Base-by-base conservation (phyloP, 192 early-diverging fungal genomes). In the Paraglomus occultum region DNA sequence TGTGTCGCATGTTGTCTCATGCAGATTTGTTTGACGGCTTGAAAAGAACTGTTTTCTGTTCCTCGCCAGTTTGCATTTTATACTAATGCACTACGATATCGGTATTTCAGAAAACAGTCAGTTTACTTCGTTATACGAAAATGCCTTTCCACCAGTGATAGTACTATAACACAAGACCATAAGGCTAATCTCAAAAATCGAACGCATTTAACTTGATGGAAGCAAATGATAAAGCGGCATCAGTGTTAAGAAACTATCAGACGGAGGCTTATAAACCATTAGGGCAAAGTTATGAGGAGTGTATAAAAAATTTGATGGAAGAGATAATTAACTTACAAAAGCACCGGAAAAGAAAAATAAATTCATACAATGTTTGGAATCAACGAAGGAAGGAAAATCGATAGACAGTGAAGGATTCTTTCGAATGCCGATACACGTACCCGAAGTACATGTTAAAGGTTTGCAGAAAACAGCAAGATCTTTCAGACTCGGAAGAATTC, bases 401-500 rank as follows among this genome's bases (percentile, higher is more conserved):
- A n/a, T n/a, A n/a, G n/a, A n/a, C n/a, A n/a, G n/a, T 8, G 5
- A 8, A 39, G 57, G 6, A 59, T 8, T 40, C 31, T 17, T 23
- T 40, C 6, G 8, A 17, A 59, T 5, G 12, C 23, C 43, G 43
- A 39, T 8, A 7, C 9, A 9, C 6, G 11, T 40, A 59, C 6
- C 6, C 5, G 43, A n/a, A 4, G 43, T 17, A n/a, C 31, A 31
- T 23, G 43, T 31, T 40, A n/a, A 31, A n/a, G 31, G 31, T 40
- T n/a, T 5, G 31, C 8, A 6, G 8, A 23, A 40, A 15, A 31
- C 57, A 59, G 5, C 22, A 59, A 31, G 23, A 59, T 40, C 43
- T 8, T 59, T 59, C 23, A 59, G 43, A 31, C 57, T 59, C 22
- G 31, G n/a, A 31, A 59, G 39, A 22, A 59, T 59, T 7, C 43